phyloP scores from a whole-genome alignment of 768 basidiomycete species.

The Calocera cornea region DNA sequence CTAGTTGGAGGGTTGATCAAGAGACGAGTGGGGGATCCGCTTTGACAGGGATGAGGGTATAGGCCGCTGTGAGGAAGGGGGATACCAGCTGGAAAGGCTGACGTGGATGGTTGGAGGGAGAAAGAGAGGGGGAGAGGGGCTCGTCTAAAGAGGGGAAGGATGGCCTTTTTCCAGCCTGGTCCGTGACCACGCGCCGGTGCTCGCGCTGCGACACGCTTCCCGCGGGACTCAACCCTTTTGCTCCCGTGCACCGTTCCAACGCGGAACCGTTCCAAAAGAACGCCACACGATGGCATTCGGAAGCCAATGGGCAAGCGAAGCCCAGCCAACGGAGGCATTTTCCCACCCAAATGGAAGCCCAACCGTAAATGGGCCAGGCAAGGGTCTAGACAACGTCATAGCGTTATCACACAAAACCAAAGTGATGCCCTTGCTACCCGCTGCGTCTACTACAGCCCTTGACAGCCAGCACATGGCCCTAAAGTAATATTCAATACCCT shows the following conservation, averaged over 20 bases:
- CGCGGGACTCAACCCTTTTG: not conserved
- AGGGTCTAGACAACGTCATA: conserved; percentile 3
- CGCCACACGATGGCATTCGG: not conserved
- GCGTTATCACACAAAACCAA: not conserved
- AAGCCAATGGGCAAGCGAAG: not conserved
- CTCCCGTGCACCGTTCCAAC: not conserved
- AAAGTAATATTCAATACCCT: not conserved
- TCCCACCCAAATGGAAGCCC: not conserved
- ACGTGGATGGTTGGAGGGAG: not conserved
- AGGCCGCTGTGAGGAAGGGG: not conserved
- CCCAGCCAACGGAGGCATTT: not conserved
- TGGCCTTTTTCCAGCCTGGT: conserved; percentile 2
- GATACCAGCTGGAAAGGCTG: not conserved
- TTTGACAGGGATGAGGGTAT: conserved; percentile 1
- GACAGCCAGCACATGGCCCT: not conserved
- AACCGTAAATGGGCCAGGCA: not conserved
- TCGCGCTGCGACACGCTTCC: not conserved
- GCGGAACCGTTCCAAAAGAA: conserved; percentile 5
- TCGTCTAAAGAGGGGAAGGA: not conserved
- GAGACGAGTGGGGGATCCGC: not conserved
- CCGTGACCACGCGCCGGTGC: not conserved
- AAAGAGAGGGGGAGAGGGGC: not conserved
- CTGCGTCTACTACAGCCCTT: no score
- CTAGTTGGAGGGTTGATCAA: not conserved
- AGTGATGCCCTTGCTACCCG: no score